phyloP scores from a whole-genome alignment of 768 basidiomycete species.

The Pseudohyphozyma bogoriensis region DNA sequence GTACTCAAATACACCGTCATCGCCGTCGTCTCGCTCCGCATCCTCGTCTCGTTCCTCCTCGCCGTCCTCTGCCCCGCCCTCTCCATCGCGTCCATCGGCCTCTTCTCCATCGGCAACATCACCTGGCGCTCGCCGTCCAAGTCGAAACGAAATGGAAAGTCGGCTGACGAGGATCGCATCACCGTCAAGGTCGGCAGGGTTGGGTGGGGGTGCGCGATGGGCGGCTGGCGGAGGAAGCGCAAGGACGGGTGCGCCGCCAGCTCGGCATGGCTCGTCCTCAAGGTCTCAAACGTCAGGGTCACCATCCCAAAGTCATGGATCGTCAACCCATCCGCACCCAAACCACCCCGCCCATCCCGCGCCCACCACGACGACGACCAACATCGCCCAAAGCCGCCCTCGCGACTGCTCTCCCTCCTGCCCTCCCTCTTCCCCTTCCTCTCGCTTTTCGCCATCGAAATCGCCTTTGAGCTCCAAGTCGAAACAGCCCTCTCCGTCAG shows the following conservation, averaged over 20 bases:
- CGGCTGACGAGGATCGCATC: not conserved
- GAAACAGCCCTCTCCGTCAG: not conserved
- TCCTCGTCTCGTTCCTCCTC: slow-evolving; percentile 17
- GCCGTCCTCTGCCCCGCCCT: slow-evolving; percentile 6
- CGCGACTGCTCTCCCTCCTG: not conserved
- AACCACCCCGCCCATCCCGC: not conserved
- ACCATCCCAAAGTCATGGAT: not conserved
- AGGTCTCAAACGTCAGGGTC: slow-evolving; percentile 1
- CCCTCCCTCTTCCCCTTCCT: not conserved
- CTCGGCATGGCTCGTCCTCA: slow-evolving; percentile 23
- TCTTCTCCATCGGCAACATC: slow-evolving; percentile 13
- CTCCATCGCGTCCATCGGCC: slow-evolving; percentile 10
- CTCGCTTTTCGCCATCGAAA: not conserved
- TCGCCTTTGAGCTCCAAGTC: not conserved
- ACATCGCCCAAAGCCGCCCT: no score
- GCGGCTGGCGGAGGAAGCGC: slow-evolving; percentile 4
- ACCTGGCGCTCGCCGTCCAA: not conserved
- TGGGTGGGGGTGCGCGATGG: not conserved
- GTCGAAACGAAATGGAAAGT: no score
- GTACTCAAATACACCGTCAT: not conserved
- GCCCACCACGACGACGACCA: not conserved
- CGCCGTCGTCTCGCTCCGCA: not conserved
- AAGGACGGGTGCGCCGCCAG: no score
- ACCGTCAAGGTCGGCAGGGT: slow-evolving; percentile 7
- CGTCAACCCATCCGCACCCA: not conserved